Conservation (phyloP, 345 rosid genomes). For the Eucalyptus cloeziana region DNA sequence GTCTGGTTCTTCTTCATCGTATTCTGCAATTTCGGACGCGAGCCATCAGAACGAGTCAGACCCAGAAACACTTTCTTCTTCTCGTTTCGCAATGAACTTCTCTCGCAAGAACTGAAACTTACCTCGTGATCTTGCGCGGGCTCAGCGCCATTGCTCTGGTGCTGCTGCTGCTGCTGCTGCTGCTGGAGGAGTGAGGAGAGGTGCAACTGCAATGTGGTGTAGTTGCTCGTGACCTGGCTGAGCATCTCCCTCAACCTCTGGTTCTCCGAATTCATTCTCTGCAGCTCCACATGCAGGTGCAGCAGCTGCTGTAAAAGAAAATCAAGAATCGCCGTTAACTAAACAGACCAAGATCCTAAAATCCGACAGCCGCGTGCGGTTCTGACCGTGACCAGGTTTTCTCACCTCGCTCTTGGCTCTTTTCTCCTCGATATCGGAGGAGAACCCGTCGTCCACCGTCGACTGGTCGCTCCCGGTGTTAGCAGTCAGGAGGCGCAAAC, state of each 20-base stretch:
- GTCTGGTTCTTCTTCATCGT: constrained; percentile 1
- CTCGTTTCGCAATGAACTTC: neutral
- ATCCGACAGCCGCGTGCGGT: neutral
- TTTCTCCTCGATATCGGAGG: constrained; percentile 46
- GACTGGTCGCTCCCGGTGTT: constrained; percentile 75
- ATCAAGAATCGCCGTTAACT: neutral
- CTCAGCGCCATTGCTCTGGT: constrained; percentile 8
- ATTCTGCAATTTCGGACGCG: neutral
- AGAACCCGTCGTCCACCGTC: constrained; percentile 62
- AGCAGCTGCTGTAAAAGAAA: constrained; percentile 17
- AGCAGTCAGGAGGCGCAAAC: constrained; percentile 65
- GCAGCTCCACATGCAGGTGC: constrained; percentile 56
- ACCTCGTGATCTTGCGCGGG: constrained; percentile 24
- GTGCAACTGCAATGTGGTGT: constrained; percentile 58
- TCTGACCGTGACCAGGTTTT: neutral
- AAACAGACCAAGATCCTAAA: neutral
- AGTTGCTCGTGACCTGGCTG: constrained; percentile 54
- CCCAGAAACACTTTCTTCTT: neutral
- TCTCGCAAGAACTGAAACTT: neutral
- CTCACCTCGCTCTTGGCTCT: constrained; percentile 52
- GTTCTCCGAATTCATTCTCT: constrained; percentile 61
- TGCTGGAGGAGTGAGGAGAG: constrained; percentile 51
- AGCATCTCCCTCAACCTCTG: constrained; percentile 70
- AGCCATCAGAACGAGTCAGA: neutral
- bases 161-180: constrained; percentile 29